Evolutionary conservation across 2,329 filamentous ascomycete species (phyloP), one percentile per base, ranked within the genome.

Genomic region (Penicillium sp.): DNA sequence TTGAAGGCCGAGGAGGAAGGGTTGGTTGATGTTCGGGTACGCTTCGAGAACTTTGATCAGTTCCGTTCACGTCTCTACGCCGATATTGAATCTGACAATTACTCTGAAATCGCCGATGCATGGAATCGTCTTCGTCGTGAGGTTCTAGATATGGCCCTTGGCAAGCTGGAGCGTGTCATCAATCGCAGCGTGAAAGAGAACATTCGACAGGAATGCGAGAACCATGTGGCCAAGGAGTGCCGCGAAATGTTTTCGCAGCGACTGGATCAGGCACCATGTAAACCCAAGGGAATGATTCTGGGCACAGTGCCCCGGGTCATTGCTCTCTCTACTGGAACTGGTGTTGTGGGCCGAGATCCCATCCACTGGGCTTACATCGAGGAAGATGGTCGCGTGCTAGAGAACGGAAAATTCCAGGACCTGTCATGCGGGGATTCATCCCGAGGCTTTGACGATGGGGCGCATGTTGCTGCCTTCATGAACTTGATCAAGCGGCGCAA

Each of bases 1-100:
- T 86, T 97, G 73, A 95, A 92, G 72, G 94, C 94, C 1, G 94
- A 99, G 73, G 89, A 94, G 67, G 94, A 99, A 71, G 92, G 93
- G 2, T 79, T 99, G 1, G 83, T 99, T 14, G 90, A 96, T 56
- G 90, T 99, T 52, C 87, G 85, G 63, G 84, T 97, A 18, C 84
- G 83, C 14, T 83, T 97, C 71, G 85, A 90, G 65, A 86, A 89
- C 53, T 87, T 89, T 64, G 84, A 87, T 6, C 83, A 88, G 31
- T 92, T 96, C 78, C 86, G 86, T 55, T 84, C 85, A 49, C 85
- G 89, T 51, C 82, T 99, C 4, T 89, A 91, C 69, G 82, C 85
- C 46, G 89, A 94, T 65, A 96, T 99, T 59, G 88, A 90, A 59
- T 97, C 92, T 0, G 94, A 99, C 73, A 96, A 96, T 74, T 94